phyloP scores from a whole-genome alignment of 2,329 filamentous ascomycete genomes.

The Cordyceps militaris region DNA sequence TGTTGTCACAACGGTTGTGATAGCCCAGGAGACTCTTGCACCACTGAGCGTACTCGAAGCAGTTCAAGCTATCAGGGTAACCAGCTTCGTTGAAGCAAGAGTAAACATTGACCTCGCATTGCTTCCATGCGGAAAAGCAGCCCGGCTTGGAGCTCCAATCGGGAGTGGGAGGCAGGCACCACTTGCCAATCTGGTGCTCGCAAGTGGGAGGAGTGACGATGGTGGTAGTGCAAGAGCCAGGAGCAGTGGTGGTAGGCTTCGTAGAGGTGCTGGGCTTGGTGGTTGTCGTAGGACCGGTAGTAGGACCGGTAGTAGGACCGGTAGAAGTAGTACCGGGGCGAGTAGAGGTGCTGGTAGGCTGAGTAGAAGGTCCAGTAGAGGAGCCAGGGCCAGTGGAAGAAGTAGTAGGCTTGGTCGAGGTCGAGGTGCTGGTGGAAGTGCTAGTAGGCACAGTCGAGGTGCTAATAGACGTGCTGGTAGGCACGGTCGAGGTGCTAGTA shows the following conservation, averaged over 20 bases:
- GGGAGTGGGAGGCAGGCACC: slow-evolving; percentile 45
- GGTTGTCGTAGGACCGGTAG: neutral
- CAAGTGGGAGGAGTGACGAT: slow-evolving; percentile 38
- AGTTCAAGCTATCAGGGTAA: slow-evolving; percentile 41
- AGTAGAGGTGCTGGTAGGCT: neutral
- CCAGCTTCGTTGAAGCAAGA: slow-evolving; percentile 47
- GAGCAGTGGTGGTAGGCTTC: slow-evolving; percentile 20
- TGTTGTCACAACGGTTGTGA: slow-evolving; percentile 33
- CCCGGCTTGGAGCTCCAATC: slow-evolving; percentile 35
- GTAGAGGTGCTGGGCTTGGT: slow-evolving; percentile 13
- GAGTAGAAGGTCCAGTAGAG: neutral
- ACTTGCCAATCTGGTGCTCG: slow-evolving; percentile 48
- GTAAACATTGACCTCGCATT: slow-evolving; percentile 39
- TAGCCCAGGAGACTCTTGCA: slow-evolving; percentile 39
- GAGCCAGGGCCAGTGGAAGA: neutral
- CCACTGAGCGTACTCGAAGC: slow-evolving; percentile 45
- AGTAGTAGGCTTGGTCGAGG: neutral
- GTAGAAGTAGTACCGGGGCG: slow-evolving; percentile 1
- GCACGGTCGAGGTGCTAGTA: neutral
- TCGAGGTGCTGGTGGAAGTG: slow-evolving; percentile 8
- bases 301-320: neutral
- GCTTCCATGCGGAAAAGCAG: slow-evolving; percentile 37
- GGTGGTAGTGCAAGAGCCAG: slow-evolving; percentile 37
- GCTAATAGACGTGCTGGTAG: neutral
- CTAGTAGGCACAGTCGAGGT: neutral